phyloP scores from a whole-genome alignment of 106 monocot species.

The Dendrobium officinale region DNA sequence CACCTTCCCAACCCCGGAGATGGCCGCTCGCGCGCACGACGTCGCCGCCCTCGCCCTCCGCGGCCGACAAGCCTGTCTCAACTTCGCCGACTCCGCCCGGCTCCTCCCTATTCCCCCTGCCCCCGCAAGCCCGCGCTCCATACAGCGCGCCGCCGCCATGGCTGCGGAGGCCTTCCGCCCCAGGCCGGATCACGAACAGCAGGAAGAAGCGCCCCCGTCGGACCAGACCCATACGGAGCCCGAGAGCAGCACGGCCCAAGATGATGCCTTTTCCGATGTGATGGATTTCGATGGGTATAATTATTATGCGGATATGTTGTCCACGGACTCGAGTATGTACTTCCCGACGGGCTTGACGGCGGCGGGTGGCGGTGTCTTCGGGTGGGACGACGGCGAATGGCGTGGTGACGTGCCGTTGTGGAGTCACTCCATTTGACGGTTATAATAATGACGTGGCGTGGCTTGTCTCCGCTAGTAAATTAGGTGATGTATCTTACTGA shows the following conservation, averaged over 20 bases:
- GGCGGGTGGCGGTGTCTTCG: background rate
- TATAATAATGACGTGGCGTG: background rate
- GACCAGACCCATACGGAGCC: background rate
- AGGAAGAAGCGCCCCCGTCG: background rate
- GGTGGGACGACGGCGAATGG: background rate
- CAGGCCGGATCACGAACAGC: background rate
- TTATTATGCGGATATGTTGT: background rate
- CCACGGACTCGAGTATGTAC: background rate
- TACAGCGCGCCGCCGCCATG: constrained; percentile 27
- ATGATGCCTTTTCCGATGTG: background rate
- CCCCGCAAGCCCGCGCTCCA: constrained; percentile 18
- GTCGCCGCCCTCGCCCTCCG: background rate
- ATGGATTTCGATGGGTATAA: constrained; percentile 9
- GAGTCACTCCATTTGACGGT: constrained; percentile 9
- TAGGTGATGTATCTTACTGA: background rate
- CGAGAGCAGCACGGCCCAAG: background rate
- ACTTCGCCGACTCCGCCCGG: constrained; percentile 35
- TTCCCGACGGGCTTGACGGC: background rate
- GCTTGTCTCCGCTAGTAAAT: background rate
- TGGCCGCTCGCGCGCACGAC: constrained; percentile 2
- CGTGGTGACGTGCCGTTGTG: constrained; percentile 7
- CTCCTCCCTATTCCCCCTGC: constrained; percentile 12
- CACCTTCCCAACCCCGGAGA: constrained; percentile 2
- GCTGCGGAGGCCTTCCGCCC: constrained; percentile 16
- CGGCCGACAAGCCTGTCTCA: background rate